These are phyloP conservation scores for Collybia nuda DNA, from an alignment of 768 basidiomycete genomes.

Conservation along the genomic window DNA sequence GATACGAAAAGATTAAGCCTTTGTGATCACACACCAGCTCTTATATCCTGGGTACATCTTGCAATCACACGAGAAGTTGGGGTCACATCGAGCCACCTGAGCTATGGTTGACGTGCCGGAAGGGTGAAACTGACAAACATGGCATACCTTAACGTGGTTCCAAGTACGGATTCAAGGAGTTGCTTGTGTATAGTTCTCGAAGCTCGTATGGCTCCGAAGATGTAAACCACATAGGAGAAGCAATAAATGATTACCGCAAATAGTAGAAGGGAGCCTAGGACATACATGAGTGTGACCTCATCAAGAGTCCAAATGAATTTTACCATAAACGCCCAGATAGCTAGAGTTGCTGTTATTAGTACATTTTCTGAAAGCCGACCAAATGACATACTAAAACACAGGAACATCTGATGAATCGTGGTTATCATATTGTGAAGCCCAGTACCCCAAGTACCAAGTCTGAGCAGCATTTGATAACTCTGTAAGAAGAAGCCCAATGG, in stretches of 20 bases:
- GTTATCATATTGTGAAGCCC: constrained; percentile 43
- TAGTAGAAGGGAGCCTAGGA: constrained; percentile 29
- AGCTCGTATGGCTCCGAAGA: constrained; percentile 51
- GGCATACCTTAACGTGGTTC: constrained; percentile 56
- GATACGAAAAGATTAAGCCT: not conserved
- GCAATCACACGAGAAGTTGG: constrained; percentile 56
- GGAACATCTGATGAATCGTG: constrained; percentile 28
- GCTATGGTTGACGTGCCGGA: not conserved
- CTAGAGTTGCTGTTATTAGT: constrained; percentile 25
- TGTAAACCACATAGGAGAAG: constrained; percentile 34
- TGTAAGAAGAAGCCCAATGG: constrained; percentile 19
- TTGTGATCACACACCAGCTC: constrained; percentile 24
- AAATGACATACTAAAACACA: constrained; percentile 32
- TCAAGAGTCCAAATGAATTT: not conserved
- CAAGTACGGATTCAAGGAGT: constrained; percentile 52
- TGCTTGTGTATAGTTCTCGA: constrained; percentile 51
- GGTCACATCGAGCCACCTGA: constrained; percentile 50
- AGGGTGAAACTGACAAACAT: constrained; percentile 4
- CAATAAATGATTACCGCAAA: constrained; percentile 28
- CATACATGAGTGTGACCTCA: too few relatives aligned
- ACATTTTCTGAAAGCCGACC: too few relatives aligned
- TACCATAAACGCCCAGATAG: constrained; percentile 45
- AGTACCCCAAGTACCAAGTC: constrained; percentile 45
- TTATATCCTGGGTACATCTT: constrained; percentile 67
- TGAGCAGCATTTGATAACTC: constrained; percentile 26